A percentile compares a stretch with the other conserved stretches of the same genome.
These are phyloP conservation scores for Vickermania ingenoplastis DNA, from an alignment of 208 protist species.

Conservation along the genomic window DNA sequence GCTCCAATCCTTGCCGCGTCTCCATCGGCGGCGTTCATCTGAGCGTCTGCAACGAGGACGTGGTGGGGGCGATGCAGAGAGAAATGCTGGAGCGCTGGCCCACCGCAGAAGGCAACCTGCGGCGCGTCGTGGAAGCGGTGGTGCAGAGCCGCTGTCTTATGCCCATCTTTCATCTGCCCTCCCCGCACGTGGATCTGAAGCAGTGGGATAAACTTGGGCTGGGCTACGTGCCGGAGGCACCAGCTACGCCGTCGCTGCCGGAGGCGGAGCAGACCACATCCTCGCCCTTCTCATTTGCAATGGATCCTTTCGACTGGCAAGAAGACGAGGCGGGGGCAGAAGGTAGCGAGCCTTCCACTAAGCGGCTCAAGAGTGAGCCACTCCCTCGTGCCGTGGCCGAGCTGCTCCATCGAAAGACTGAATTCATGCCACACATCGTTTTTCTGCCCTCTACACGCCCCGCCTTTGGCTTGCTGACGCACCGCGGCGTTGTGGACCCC, in stretches of 20 bases:
- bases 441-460: constrained; percentile 74
- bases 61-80: constrained; percentile 55
- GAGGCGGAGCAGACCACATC: background rate
- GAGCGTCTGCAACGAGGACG: constrained; percentile 78
- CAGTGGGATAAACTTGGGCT: constrained; percentile 48
- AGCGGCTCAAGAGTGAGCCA: background rate
- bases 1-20: constrained; percentile 77
- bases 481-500: constrained; percentile 23
- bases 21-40: constrained; percentile 72
- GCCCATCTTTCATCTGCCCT: constrained; percentile 49
- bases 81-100: constrained; percentile 72
- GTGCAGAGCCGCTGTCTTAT: constrained; percentile 66
- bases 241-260: background rate
- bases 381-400: too few relatives aligned
- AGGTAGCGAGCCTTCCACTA: background rate
- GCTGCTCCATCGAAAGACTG: too few relatives aligned
- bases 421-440: constrained; percentile 75
- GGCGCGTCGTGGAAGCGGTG: constrained; percentile 61
- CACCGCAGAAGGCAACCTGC: constrained; percentile 58
- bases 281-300: background rate
- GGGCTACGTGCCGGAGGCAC: constrained; percentile 29
- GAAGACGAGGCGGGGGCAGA: constrained; percentile 14
- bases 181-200: constrained; percentile 38
- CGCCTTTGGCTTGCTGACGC: constrained; percentile 62
- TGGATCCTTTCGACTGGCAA: constrained; percentile 14